phyloP scores from a whole-genome alignment of 1,284 basidiomycete genomes.

The Fomitiporia mediterranea region DNA sequence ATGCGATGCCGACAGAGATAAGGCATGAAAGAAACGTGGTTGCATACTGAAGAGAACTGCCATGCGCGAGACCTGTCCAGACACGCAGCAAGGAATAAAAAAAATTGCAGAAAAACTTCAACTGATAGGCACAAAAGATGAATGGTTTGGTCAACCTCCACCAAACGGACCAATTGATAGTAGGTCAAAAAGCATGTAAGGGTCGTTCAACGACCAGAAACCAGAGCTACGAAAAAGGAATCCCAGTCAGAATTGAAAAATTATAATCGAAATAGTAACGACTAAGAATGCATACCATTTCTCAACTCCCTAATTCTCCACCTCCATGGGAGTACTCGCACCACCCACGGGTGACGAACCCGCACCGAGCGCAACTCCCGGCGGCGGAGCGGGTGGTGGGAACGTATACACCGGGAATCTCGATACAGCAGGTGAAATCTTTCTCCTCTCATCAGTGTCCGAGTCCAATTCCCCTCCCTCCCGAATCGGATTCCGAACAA shows the following conservation, averaged over 20 bases:
- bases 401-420: constrained; percentile 16
- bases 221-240: background rate
- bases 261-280: background rate
- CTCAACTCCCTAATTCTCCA: constrained; percentile 3
- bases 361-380: background rate
- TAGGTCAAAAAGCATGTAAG: too few relatives aligned
- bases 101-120: too few relatives aligned
- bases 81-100: too few relatives aligned
- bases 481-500: background rate
- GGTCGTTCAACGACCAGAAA: background rate
- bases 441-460: background rate
- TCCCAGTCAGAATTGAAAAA: background rate
- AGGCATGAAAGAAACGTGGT: too few relatives aligned
- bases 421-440: background rate
- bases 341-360: background rate
- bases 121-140: too few relatives aligned
- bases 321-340: background rate
- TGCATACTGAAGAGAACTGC: too few relatives aligned
- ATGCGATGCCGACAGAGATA: too few relatives aligned
- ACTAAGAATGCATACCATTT: background rate
- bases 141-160: too few relatives aligned
- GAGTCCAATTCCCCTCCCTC: background rate
- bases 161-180: too few relatives aligned
- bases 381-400: constrained; percentile 14
- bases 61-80: too few relatives aligned